These are phyloP conservation scores for Blastocystis sp. DNA, from an alignment of 352 stramenopile species.

Conservation along the genomic window DNA sequence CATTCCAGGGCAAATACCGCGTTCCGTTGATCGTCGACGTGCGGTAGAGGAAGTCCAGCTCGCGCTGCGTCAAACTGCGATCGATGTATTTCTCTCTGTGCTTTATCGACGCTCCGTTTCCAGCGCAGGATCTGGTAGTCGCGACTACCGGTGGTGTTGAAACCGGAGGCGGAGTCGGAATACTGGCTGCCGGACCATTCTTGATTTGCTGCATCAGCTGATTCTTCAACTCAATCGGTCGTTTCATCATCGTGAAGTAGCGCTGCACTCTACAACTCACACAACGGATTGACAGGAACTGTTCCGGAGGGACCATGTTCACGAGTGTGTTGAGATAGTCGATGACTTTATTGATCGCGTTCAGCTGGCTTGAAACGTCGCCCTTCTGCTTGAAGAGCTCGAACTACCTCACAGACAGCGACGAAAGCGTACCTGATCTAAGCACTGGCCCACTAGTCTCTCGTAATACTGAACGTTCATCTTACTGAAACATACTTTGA, in stretches of 20 bases:
- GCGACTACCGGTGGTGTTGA: not conserved
- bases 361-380: conserved; percentile 13
- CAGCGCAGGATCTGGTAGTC: not conserved
- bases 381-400: not conserved
- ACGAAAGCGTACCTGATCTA: not conserved
- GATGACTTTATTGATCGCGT: conserved; percentile 1
- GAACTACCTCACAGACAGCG: not conserved
- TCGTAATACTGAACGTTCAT: not conserved
- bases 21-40: conserved; percentile 51
- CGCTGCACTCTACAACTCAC: not conserved
- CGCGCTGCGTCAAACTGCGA: not conserved
- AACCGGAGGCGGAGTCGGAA: not conserved
- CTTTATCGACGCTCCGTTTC: not conserved
- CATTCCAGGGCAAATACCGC: conserved; percentile 18
- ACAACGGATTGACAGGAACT: not conserved
- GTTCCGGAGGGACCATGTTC: not conserved
- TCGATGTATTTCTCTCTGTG: conserved; percentile 44
- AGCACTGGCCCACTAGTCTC: not conserved
- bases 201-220: not conserved
- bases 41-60: not conserved
- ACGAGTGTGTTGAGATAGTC: not conserved
- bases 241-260: not conserved
- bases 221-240: not conserved
- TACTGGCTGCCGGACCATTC: not conserved
- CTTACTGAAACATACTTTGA: not conserved